Conservation (phyloP, 2,329 filamentous ascomycete species). For the Bipolaris victoriae region DNA sequence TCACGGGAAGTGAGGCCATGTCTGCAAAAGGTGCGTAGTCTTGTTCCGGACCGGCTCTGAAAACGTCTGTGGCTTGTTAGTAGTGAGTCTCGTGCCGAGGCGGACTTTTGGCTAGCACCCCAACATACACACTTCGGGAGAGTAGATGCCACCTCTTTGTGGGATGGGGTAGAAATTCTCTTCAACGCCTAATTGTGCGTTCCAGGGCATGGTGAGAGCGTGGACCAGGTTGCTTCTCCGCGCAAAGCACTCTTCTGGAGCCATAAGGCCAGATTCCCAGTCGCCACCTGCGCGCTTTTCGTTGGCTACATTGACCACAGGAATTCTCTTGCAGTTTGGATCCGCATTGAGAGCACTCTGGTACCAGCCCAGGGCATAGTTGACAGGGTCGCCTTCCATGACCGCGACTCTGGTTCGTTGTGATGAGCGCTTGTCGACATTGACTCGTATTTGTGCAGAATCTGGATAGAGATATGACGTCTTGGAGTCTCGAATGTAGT, state of each 20-base stretch:
- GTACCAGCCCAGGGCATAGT: constrained; percentile 66
- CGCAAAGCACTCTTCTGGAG: constrained; percentile 75
- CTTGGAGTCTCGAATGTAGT: constrained; percentile 61
- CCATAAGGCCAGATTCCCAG: constrained; percentile 71
- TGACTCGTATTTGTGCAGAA: constrained; percentile 49
- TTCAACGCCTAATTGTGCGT: constrained; percentile 39
- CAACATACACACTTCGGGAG: constrained; percentile 66
- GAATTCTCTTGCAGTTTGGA: constrained; percentile 54
- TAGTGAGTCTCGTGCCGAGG: neutral
- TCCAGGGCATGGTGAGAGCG: constrained; percentile 67
- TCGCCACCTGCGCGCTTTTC: constrained; percentile 79
- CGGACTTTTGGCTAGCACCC: constrained; percentile 3
- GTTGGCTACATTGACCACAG: constrained; percentile 76
- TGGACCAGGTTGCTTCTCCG: constrained; percentile 75
- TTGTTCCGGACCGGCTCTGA: constrained; percentile 67
- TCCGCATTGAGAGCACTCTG: constrained; percentile 41
- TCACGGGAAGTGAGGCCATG: constrained; percentile 68
- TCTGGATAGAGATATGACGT: constrained; percentile 65
- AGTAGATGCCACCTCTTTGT: constrained; percentile 71
- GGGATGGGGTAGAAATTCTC: constrained; percentile 73
- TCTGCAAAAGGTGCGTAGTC: constrained; percentile 49
- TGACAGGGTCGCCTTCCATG: constrained; percentile 54
- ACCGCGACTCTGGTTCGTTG: constrained; percentile 53
- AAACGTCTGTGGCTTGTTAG: constrained; percentile 61
- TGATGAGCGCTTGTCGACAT: constrained; percentile 54